Conservation (phyloP, 768 basidiomycete species). For the Pseudohyphozyma bogoriensis region DNA sequence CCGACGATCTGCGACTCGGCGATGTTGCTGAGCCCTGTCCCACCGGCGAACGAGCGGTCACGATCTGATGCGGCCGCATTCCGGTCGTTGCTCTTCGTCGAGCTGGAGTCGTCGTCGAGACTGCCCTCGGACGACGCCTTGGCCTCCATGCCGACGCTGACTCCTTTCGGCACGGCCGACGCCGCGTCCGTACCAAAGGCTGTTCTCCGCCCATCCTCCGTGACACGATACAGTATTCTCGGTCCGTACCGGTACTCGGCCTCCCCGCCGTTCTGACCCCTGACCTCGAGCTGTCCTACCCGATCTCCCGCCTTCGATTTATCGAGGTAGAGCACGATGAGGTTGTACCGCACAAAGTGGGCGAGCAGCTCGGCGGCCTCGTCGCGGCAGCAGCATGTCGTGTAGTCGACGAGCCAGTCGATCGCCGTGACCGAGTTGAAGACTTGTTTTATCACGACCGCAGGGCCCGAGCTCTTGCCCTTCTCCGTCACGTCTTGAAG, state of each 20-base stretch:
- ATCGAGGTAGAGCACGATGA: constrained; percentile 57
- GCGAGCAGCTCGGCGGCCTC: constrained; percentile 97
- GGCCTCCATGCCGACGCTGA: constrained; percentile 23
- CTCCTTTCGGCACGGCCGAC: constrained; percentile 54
- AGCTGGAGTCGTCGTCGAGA: constrained; percentile 14
- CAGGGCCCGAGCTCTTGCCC: constrained; percentile 37
- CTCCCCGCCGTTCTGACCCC: neutral
- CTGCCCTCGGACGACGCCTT: constrained; percentile 11
- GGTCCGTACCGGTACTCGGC: constrained; percentile 74
- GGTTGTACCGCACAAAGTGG: constrained; percentile 90
- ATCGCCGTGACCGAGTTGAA: constrained; percentile 79
- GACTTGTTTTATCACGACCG: constrained; percentile 49
- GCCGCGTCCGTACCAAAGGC: constrained; percentile 59
- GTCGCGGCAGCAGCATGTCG: constrained; percentile 87
- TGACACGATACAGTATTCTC: constrained; percentile 88
- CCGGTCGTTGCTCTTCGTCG: constrained; percentile 1
- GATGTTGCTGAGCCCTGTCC: constrained; percentile 19
- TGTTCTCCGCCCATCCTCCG: constrained; percentile 75
- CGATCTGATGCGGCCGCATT: neutral
- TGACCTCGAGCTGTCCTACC: constrained; percentile 16
- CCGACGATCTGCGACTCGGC: constrained; percentile 17
- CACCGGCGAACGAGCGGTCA: constrained; percentile 16
- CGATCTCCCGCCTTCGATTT: constrained; percentile 32
- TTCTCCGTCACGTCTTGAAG: constrained; percentile 43
- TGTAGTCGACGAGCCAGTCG: constrained; percentile 97